A percentile compares a stretch with the other conserved stretches of the same genome.
phyloP scores from a whole-genome alignment of 169 alveolate genomes.

The Plasmodium cynomolgi region DNA sequence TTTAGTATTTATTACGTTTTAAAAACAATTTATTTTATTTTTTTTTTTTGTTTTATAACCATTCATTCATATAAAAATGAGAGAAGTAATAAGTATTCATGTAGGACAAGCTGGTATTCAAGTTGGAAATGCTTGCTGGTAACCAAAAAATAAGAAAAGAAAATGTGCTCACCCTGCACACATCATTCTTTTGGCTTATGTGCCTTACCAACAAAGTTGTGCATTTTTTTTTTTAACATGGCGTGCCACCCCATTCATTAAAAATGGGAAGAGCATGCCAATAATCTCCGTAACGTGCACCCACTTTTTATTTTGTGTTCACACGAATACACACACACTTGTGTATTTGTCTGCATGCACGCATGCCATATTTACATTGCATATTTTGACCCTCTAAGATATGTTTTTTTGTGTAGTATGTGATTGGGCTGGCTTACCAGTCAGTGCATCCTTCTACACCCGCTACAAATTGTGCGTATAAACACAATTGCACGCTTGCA shows the following conservation, averaged over 20 bases:
- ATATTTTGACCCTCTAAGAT: neutral
- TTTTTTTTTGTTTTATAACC: conserved; percentile 22
- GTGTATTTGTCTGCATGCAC: neutral
- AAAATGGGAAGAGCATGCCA: neutral
- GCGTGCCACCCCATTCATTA: neutral
- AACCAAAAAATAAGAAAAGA: conserved; percentile 14
- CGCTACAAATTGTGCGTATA: neutral
- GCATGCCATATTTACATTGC: neutral
- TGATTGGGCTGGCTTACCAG: neutral
- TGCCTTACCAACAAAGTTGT: neutral
- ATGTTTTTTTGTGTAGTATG: neutral
- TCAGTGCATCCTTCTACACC: neutral
- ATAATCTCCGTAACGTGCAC: neutral
- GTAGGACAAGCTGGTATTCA: conserved; percentile 99
- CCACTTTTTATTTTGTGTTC: neutral
- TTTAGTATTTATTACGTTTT: conserved; percentile 44
- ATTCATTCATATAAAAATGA: conserved; percentile 57
- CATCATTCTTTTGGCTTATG: neutral
- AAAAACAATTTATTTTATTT: conserved; percentile 5
- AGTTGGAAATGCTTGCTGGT: conserved; percentile 93
- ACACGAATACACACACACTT: neutral
- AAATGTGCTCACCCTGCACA: conserved; percentile 16
- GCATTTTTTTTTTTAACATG: neutral
- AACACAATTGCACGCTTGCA: neutral
- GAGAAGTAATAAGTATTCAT: conserved; percentile 95